Conservation (phyloP, 2,329 filamentous ascomycete genomes). For the Sporothrix humicola region DNA sequence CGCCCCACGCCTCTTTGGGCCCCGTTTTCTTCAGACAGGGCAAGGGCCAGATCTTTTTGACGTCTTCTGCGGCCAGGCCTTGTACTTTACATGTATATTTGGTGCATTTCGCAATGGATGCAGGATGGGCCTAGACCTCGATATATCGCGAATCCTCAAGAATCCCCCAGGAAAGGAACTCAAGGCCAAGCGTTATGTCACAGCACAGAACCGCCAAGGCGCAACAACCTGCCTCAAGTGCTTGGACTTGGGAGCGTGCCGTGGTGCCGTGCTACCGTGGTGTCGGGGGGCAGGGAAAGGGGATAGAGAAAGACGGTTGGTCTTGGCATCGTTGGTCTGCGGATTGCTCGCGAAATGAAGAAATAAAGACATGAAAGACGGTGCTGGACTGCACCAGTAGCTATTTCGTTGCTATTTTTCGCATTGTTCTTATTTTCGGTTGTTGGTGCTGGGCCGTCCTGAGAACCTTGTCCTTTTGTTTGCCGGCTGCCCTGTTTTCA, state of each 20-base stretch:
- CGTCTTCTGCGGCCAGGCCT: neutral
- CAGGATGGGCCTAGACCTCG: neutral
- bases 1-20: neutral
- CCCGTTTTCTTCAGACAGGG: neutral
- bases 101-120: neutral
- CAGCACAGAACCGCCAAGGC: neutral
- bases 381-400: neutral
- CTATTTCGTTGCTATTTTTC: neutral
- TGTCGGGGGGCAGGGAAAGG: neutral
- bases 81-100: neutral
- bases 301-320: neutral
- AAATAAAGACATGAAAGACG: neutral
- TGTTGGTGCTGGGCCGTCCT: neutral
- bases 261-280: neutral
- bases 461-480: neutral
- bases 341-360: slow-evolving; percentile 19
- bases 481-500: neutral
- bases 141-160: neutral
- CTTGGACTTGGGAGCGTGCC: slow-evolving; percentile 1
- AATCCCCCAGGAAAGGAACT: neutral
- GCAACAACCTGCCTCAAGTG: neutral
- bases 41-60: neutral
- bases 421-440: neutral
- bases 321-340: slow-evolving; percentile 14
- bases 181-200: neutral